Evolutionary conservation across 2,329 filamentous ascomycete species (phyloP).

Genomic region (Ascosphaera apis): DNA sequence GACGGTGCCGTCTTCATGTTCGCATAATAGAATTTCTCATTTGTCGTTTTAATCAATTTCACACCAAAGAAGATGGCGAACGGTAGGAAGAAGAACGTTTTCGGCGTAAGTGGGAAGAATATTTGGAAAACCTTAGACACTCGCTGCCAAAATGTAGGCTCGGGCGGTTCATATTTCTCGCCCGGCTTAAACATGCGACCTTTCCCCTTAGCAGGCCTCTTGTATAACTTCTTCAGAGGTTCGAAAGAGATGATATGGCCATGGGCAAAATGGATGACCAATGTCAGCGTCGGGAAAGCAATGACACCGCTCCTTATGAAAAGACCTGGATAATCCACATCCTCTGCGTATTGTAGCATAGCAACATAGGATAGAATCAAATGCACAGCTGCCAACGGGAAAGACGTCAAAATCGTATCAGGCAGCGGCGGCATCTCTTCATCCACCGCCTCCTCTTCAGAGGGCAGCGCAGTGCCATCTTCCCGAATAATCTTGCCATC

Average conservation of each 20-base stretch:
- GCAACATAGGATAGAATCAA: constrained; percentile 23
- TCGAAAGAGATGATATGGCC: constrained; percentile 19
- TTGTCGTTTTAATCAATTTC: constrained; percentile 63
- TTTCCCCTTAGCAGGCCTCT: background rate
- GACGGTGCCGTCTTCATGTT: constrained; percentile 86
- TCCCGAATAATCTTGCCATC: constrained; percentile 1
- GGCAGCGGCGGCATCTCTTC: constrained; percentile 15
- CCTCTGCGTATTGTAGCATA: constrained; percentile 23
- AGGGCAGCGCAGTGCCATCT: constrained; percentile 1
- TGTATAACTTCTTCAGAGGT: background rate
- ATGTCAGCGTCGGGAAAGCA: constrained; percentile 20
- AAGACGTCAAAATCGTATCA: constrained; percentile 21
- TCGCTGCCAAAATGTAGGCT: background rate
- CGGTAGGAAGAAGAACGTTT: constrained; percentile 14
- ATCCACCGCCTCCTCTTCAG: constrained; percentile 5
- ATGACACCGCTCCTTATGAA: constrained; percentile 15
- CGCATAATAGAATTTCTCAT: constrained; percentile 56
- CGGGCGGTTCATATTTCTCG: background rate
- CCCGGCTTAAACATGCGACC: background rate
- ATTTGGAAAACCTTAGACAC: constrained; percentile 5
- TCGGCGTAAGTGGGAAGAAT: constrained; percentile 13
- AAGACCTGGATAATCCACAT: constrained; percentile 12
- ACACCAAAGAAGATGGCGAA: constrained; percentile 32
- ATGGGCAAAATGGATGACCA: constrained; percentile 22
- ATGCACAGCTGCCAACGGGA: constrained; percentile 21